A percentile compares a stretch with the other conserved stretches of the same genome.
These are phyloP conservation scores for Hydrangea macrophylla DNA, from an alignment of 148 eudicot species.

Conservation along the genomic window DNA sequence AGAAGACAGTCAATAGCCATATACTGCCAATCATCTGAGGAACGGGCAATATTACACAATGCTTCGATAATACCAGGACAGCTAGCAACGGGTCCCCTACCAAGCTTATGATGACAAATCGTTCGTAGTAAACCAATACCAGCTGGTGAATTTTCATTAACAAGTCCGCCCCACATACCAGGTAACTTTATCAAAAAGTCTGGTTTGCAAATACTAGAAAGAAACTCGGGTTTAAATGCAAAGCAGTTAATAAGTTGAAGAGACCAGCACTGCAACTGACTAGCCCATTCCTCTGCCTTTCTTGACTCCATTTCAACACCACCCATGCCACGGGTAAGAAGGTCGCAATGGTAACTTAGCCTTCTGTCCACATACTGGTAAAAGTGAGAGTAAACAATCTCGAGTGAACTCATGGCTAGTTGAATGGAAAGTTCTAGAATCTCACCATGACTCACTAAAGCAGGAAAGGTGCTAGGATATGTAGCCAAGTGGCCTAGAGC, in stretches of 20 bases:
- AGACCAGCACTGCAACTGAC: constrained; percentile 98
- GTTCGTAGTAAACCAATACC: constrained; percentile 91
- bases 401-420: constrained; percentile 90
- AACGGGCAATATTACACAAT: constrained; percentile 89
- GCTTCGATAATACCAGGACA: constrained; percentile 81
- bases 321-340: constrained; percentile 97
- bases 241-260: constrained; percentile 94
- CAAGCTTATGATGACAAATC: constrained; percentile 88
- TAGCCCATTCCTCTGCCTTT: constrained; percentile 99
- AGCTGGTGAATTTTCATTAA: constrained; percentile 92
- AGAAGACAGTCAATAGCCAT: constrained; percentile 98
- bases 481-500: constrained; percentile 96
- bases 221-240: constrained; percentile 84
- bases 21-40: constrained; percentile 99
- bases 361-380: constrained; percentile 87
- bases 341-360: constrained; percentile 88
- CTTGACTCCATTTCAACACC: constrained; percentile 98
- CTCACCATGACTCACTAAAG: constrained; percentile 83
- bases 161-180: constrained; percentile 99
- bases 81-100: constrained; percentile 88
- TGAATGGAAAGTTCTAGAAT: constrained; percentile 89
- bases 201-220: constrained; percentile 74
- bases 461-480: constrained; percentile 73
- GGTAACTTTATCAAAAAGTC: constrained; percentile 80
- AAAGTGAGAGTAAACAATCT: constrained; percentile 94